Percentiles rank a stretch among this genome's conserved stretches.
Conservation (phyloP, 352 stramenopile species). For the Globisporangium cederbergense region DNA sequence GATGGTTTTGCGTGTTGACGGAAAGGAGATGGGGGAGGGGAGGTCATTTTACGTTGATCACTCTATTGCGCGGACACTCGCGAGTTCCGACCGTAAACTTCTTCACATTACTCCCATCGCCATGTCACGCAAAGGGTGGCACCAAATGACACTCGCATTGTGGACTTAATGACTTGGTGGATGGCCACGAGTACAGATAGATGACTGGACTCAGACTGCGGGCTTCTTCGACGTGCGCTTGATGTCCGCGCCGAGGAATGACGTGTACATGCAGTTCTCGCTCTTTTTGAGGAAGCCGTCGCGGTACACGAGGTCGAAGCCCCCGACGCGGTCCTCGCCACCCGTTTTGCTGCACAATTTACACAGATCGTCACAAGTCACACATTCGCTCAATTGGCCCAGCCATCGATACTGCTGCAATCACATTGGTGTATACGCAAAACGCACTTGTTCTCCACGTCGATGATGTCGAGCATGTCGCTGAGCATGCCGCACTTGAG, state of each 20-base stretch:
- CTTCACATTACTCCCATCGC: no score
- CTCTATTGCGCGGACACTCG: not conserved
- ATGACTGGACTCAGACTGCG: not conserved
- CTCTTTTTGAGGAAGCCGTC: slow-evolving; percentile 62
- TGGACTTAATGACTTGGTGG: not conserved
- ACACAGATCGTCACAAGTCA: not conserved
- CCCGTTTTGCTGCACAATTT: slow-evolving; percentile 20
- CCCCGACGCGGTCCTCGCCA: slow-evolving; percentile 55
- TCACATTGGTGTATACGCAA: not conserved
- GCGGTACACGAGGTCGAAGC: slow-evolving; percentile 80
- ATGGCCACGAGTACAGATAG: not conserved
- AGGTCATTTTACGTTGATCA: not conserved
- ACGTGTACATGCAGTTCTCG: slow-evolving; percentile 73
- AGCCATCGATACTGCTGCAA: not conserved
- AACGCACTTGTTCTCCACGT: slow-evolving; percentile 84
- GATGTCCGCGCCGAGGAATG: slow-evolving; percentile 61
- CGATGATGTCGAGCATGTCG: slow-evolving; percentile 93
- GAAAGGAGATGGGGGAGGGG: not conserved
- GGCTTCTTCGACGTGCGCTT: slow-evolving; percentile 22
- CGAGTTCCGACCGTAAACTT: not conserved
- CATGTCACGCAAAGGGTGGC: no score
- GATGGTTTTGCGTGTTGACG: not conserved
- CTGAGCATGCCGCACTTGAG: slow-evolving; percentile 94
- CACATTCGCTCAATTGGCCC: not conserved
- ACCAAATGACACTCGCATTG: no score